phyloP scores from a whole-genome alignment of 352 stramenopile species.

The Saprolegnia diclina region DNA sequence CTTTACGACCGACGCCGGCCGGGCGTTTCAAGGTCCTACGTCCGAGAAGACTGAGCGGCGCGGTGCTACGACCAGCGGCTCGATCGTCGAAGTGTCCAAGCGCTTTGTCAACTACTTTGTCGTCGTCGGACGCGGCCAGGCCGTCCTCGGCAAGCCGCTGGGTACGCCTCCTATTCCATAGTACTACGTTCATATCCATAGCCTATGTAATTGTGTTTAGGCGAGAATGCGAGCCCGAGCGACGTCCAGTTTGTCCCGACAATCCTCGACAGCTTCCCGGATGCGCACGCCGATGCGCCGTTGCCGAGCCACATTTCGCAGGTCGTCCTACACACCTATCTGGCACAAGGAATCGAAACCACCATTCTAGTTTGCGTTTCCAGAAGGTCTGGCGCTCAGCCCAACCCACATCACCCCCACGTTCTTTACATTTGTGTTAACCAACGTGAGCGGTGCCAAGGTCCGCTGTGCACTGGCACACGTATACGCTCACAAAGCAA shows the following conservation, averaged over 20 bases:
- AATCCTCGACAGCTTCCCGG: conserved; percentile 61
- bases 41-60: neutral
- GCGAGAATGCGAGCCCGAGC: conserved; percentile 64
- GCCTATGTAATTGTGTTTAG: neutral
- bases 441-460: conserved; percentile 70
- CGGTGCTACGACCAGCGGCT: conserved; percentile 31
- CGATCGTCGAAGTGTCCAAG: conserved; percentile 68
- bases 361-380: conserved; percentile 70
- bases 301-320: conserved; percentile 53
- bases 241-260: conserved; percentile 64
- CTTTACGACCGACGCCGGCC: conserved; percentile 31
- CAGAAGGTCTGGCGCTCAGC: conserved; percentile 59
- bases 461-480: too few relatives aligned
- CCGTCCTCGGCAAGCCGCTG: conserved; percentile 34
- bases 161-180: conserved; percentile 35
- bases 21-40: neutral
- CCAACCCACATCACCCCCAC: conserved; percentile 49
- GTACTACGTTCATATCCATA: too few relatives aligned
- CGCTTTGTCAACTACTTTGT: conserved; percentile 82
- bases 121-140: conserved; percentile 36
- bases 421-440: conserved; percentile 83
- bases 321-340: neutral
- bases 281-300: conserved; percentile 49
- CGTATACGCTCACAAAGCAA: too few relatives aligned
- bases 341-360: too few relatives aligned